phyloP scores from a whole-genome alignment of 2,329 filamentous ascomycete genomes.

The Fonsecaea erecta region DNA sequence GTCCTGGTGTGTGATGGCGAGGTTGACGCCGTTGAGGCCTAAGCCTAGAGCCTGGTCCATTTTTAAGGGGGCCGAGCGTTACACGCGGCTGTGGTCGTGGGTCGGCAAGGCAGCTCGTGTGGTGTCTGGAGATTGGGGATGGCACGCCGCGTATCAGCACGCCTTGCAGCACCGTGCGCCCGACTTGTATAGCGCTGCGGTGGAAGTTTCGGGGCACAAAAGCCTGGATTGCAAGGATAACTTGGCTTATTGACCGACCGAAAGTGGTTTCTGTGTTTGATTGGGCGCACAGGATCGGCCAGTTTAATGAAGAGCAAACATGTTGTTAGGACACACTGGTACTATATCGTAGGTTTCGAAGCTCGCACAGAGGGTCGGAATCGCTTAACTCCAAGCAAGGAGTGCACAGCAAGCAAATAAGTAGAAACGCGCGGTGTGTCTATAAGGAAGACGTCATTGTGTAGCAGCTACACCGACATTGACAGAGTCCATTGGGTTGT shows the following conservation, averaged over 20 bases:
- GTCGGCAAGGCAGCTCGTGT: conserved; percentile 1
- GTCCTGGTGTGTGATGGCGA: conserved; percentile 35
- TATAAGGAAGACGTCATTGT: conserved; percentile 26
- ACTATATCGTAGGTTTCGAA: conserved; percentile 7
- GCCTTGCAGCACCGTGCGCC: conserved; percentile 22
- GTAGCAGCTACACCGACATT: conserved; percentile 25
- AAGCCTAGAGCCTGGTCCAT: conserved; percentile 34
- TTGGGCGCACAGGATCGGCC: conserved; percentile 15
- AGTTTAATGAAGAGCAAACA: conserved; percentile 17
- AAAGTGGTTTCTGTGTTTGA: conserved; percentile 8
- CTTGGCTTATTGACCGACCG: conserved; percentile 21
- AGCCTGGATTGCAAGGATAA: neutral
- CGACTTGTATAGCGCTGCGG: neutral
- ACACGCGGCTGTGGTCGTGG: conserved; percentile 12
- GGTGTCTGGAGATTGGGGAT: neutral
- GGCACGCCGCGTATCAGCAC: neutral
- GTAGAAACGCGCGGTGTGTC: conserved; percentile 4
- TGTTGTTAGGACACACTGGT: conserved; percentile 7
- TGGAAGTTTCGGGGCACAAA: neutral
- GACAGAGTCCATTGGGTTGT: conserved; percentile 15
- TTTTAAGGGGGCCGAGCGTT: conserved; percentile 14
- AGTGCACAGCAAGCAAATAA: conserved; percentile 19
- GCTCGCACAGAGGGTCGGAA: neutral
- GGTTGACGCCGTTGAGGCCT: conserved; percentile 32
- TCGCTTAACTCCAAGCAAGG: conserved; percentile 6